Percentiles rank a stretch among this genome's conserved stretches.
Evolutionary conservation across 208 protist genomes (phyloP).

Genomic region (Trypanosoma rangeli): DNA sequence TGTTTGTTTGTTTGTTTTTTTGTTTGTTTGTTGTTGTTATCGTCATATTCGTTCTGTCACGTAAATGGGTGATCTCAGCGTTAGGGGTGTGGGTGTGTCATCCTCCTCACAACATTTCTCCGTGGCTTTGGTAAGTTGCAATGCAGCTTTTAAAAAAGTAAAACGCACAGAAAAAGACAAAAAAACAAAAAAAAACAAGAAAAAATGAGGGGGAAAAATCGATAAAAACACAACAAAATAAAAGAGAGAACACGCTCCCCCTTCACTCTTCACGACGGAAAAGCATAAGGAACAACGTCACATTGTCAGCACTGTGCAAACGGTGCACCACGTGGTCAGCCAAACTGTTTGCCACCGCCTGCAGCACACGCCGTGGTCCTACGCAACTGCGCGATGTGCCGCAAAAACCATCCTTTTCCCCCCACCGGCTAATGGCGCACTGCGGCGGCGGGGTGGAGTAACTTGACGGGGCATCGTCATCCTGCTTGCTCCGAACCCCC

Average conservation of each 20-base stretch:
- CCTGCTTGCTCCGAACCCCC: not conserved
- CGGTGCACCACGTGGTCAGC: slow-evolving; percentile 45
- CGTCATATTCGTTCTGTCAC: no score
- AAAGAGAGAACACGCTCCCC: not conserved
- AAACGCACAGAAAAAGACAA: not conserved
- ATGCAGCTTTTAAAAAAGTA: no score
- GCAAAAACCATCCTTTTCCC: not conserved
- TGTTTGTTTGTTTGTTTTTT: no score
- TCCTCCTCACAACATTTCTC: no score
- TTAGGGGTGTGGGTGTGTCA: no score
- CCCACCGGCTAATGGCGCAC: not conserved
- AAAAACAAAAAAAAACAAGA: not conserved
- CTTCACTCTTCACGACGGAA: slow-evolving; percentile 24
- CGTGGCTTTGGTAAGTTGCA: no score
- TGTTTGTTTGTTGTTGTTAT: no score
- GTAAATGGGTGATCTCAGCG: no score
- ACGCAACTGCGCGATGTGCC: not conserved
- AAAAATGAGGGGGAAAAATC: not conserved
- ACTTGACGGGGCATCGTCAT: not conserved
- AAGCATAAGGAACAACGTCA: slow-evolving; percentile 43
- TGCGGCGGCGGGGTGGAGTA: slow-evolving; percentile 1
- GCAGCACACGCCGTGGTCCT: slow-evolving; percentile 9
- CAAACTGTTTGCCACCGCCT: slow-evolving; percentile 26
- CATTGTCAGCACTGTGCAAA: slow-evolving; percentile 49
- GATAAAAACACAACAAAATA: not conserved